These are phyloP conservation scores for Gymnopus androsaceus DNA, from an alignment of 1,284 basidiomycete species.

Conservation along the genomic window DNA sequence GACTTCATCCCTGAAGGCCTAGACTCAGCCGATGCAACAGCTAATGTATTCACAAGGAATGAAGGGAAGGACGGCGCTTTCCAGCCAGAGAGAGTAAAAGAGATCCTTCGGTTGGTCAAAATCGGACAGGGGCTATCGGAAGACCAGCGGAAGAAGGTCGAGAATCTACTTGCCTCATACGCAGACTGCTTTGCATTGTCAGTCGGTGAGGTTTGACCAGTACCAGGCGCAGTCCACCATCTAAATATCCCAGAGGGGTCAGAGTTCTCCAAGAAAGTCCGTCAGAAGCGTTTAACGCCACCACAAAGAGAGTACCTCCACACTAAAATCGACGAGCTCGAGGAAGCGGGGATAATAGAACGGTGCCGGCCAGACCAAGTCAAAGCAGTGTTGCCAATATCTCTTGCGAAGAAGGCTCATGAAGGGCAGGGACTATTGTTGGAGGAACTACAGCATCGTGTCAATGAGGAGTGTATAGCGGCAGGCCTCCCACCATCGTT, in stretches of 20 bases:
- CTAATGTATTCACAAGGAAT: constrained; percentile 1
- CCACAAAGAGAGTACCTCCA: constrained; percentile 32
- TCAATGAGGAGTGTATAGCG: constrained; percentile 31
- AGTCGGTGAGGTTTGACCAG: constrained; percentile 27
- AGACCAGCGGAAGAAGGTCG: constrained; percentile 2
- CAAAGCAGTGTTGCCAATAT: constrained; percentile 31
- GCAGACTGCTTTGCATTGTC: constrained; percentile 31
- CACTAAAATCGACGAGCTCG: constrained; percentile 31
- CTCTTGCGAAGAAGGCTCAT: constrained; percentile 33
- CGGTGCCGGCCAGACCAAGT: constrained; percentile 26
- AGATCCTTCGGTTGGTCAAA: constrained; percentile 5
- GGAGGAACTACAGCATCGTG: constrained; percentile 28
- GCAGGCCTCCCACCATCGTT: constrained; percentile 22
- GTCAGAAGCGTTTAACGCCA: constrained; percentile 28
- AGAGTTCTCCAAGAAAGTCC: constrained; percentile 26
- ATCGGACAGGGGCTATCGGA: constrained; percentile 9
- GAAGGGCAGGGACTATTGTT: constrained; percentile 27
- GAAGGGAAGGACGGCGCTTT: not conserved
- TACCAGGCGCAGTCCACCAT: constrained; percentile 25
- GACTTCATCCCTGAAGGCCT: not conserved
- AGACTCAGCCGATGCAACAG: too few species aligned
- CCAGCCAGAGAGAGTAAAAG: not conserved
- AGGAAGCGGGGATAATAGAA: constrained; percentile 31
- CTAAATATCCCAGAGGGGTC: constrained; percentile 25
- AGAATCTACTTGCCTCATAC: not conserved